Base-by-base conservation (phyloP, 148 eudicot genomes). In the Beta vulgaris region DNA sequence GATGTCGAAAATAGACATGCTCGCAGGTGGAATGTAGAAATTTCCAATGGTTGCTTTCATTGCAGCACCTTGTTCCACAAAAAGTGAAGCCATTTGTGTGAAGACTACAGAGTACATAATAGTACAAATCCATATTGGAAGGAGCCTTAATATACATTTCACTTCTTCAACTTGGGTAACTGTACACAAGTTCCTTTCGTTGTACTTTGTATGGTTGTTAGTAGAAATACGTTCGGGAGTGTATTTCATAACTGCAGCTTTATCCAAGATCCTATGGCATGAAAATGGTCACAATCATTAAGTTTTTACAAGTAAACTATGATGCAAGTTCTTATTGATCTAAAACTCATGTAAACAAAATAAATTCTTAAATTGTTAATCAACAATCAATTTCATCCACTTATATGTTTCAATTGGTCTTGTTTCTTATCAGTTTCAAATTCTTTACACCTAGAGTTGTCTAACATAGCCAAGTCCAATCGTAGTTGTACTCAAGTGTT, bases 91-190 rank as follows among this genome's bases (percentile, higher is more conserved):
- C 97, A 85, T 89, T 74, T 91, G 97, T 53, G 97, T 88, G 86
- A 86, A 90, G 37, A 91, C 87, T 69, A 91, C 92, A 13, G 97
- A 91, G 80, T 88, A 91, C 48, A 88, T 48, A 29, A 91, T 88
- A 43, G 97, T 91, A 78, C 93, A 90, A 13, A 90, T 57, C 97
- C 93, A 91, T 25, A 91, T 91, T 59, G 97, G 97, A 19, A 91
- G 82, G 6, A 91, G 83, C 64, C 92, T 84, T 36, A 91, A 60
- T 9, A 91, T 84, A 86, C 92, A 88, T 73, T 91, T 91, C 57
- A 91, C 93, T 80, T 91, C 97, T 78, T 91, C 97, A 3, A 91
- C 90, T 80, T 91, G 91, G 37, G 97, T 86, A 1, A 90, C 83
- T 1, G 93, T 77, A 77, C 93, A 91, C 25, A 90, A 75, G 29